These are phyloP conservation scores for Coleophoma crateriformis DNA, from an alignment of 2,329 filamentous ascomycete species.

Conservation along the genomic window DNA sequence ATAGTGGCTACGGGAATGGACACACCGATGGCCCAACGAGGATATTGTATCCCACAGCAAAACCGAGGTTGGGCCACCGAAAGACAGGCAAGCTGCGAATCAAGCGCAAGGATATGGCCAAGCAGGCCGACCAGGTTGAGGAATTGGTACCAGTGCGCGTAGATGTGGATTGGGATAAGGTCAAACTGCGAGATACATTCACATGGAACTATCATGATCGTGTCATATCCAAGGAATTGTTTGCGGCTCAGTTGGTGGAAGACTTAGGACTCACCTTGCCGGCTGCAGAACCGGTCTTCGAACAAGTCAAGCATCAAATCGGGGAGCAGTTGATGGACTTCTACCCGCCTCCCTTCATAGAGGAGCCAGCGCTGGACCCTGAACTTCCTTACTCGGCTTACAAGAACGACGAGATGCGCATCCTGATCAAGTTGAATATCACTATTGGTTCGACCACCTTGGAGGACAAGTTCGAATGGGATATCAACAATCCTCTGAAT, in stretches of 20 bases:
- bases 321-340: slow-evolving; percentile 89
- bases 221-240: slow-evolving; percentile 71
- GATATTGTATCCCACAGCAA: slow-evolving; percentile 74
- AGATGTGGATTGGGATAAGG: slow-evolving; percentile 92
- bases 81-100: slow-evolving; percentile 69
- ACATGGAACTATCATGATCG: slow-evolving; percentile 98
- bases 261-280: slow-evolving; percentile 79
- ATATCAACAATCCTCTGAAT: slow-evolving; percentile 92
- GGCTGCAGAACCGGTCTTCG: slow-evolving; percentile 56
- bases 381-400: slow-evolving; percentile 88
- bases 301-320: slow-evolving; percentile 63
- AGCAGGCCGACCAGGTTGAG: slow-evolving; percentile 86
- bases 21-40: slow-evolving; percentile 68
- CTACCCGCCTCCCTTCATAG: slow-evolving; percentile 84
- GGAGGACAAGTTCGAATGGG: slow-evolving; percentile 98
- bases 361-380: slow-evolving; percentile 86
- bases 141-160: slow-evolving; percentile 86
- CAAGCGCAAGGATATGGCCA: slow-evolving; percentile 71
- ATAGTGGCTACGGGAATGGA: slow-evolving; percentile 84
- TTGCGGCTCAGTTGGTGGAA: slow-evolving; percentile 85
- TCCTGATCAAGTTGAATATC: slow-evolving; percentile 93
- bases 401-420: slow-evolving; percentile 98
- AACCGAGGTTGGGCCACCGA: slow-evolving; percentile 71
- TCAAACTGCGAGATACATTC: slow-evolving; percentile 93
- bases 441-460: slow-evolving; percentile 93